Conservation (phyloP, 2,329 filamentous ascomycete species). For the Talaromyces amestolkiae region DNA sequence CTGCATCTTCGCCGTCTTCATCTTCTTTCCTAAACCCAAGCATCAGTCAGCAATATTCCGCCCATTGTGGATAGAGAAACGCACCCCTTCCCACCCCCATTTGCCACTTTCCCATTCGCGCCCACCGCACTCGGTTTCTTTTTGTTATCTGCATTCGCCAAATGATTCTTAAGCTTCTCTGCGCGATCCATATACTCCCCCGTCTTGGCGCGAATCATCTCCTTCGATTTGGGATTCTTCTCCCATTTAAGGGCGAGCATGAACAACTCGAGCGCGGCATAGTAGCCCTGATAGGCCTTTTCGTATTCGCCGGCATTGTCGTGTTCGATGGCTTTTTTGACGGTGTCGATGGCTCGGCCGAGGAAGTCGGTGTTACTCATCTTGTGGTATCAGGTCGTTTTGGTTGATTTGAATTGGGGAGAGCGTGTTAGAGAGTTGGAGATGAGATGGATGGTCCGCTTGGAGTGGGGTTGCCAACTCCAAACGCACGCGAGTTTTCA, state of each 20-base stretch:
- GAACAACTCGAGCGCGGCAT: slow-evolving; percentile 92
- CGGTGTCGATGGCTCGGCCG: slow-evolving; percentile 90
- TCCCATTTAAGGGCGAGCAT: slow-evolving; percentile 99
- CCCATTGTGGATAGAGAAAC: slow-evolving; percentile 22
- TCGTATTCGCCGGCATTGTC: slow-evolving; percentile 96
- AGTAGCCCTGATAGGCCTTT: slow-evolving; percentile 94
- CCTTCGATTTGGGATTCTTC: slow-evolving; percentile 95
- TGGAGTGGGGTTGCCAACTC: slow-evolving; percentile 20
- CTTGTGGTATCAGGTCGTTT: slow-evolving; percentile 29
- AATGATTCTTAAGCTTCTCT: slow-evolving; percentile 92
- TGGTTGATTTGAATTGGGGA: neutral
- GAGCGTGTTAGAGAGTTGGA: neutral
- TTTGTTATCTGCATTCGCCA: slow-evolving; percentile 61
- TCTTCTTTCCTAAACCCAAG: slow-evolving; percentile 46
- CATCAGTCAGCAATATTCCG: neutral
- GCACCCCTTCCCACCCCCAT: slow-evolving; percentile 55
- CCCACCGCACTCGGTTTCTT: slow-evolving; percentile 54
- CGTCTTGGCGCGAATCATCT: slow-evolving; percentile 94
- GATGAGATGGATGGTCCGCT: slow-evolving; percentile 5
- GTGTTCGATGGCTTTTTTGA: slow-evolving; percentile 95
- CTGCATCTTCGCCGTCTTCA: slow-evolving; percentile 75
- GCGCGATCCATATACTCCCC: slow-evolving; percentile 98
- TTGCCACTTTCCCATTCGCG: slow-evolving; percentile 51
- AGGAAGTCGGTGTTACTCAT: slow-evolving; percentile 98
- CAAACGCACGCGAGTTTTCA: neutral